Conservation (phyloP, 139 green algal genomes). For the Tetradesmus obliquus region DNA sequence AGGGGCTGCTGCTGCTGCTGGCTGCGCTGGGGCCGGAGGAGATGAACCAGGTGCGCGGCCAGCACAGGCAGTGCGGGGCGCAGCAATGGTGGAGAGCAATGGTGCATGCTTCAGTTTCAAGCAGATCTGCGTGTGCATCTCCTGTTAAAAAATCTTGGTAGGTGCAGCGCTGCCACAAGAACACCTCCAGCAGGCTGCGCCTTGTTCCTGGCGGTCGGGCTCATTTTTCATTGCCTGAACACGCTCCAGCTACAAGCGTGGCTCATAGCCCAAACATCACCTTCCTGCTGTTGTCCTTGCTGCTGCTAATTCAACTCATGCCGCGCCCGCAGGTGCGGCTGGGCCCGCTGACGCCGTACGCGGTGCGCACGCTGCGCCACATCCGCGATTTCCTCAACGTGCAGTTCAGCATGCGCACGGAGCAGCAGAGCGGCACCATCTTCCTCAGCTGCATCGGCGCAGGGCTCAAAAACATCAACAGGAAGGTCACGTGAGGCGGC, state of each 20-base stretch:
- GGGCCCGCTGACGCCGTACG: conserved; percentile 90
- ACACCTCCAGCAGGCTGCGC: no score
- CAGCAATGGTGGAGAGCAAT: not conserved
- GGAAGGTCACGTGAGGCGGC: conserved; percentile 58
- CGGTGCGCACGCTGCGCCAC: conserved; percentile 88
- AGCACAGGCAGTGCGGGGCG: not conserved
- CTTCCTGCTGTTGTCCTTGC: not conserved
- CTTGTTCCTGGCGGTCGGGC: no score
- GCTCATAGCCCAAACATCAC: no score
- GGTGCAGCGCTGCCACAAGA: no score
- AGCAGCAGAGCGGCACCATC: conserved; percentile 89
- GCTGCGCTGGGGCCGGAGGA: conserved; percentile 91
- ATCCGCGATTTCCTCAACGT: conserved; percentile 94
- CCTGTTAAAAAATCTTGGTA: no score
- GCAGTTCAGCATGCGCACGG: conserved; percentile 88
- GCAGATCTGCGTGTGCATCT: not conserved
- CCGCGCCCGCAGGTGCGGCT: conserved; percentile 68
- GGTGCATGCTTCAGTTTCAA: not conserved
- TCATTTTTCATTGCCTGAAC: no score
- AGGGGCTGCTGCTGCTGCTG: conserved; percentile 88
- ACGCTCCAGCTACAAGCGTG: no score
- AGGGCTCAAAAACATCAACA: conserved; percentile 88
- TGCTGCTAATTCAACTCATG: not conserved
- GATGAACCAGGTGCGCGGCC: conserved; percentile 71
- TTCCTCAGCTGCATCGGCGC: conserved; percentile 93